A percentile compares a stretch with the other conserved stretches of the same genome.
Conservation (phyloP, 805 yeast species). For the Citeromyces matritensis region DNA sequence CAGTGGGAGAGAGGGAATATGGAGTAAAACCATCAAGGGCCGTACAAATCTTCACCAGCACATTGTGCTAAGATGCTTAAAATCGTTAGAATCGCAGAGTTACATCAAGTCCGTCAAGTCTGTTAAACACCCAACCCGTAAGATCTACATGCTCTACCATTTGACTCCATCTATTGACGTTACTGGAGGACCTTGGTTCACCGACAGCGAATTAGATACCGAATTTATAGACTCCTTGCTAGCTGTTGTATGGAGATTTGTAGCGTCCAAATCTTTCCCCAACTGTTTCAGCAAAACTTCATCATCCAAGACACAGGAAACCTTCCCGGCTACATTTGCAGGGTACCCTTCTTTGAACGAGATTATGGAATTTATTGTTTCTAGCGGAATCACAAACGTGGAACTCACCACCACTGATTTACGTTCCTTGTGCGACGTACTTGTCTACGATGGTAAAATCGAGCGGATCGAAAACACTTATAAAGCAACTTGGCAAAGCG, state of each 20-base stretch:
- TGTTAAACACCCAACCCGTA: constrained; percentile 84
- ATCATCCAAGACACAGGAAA: constrained; percentile 18
- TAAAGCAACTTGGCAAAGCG: constrained; percentile 74
- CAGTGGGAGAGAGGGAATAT: constrained; percentile 87
- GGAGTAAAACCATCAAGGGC: constrained; percentile 87
- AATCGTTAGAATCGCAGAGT: constrained; percentile 64
- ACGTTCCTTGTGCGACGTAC: constrained; percentile 72
- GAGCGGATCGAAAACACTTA: constrained; percentile 73
- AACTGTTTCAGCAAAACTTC: constrained; percentile 37
- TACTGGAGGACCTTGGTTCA: constrained; percentile 99
- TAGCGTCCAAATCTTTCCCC: constrained; percentile 67
- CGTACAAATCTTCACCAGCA: constrained; percentile 84
- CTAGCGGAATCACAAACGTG: constrained; percentile 65
- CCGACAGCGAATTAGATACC: constrained; percentile 86
- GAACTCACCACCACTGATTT: constrained; percentile 66
- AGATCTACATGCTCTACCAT: constrained; percentile 89
- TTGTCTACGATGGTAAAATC: constrained; percentile 74
- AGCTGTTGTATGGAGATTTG: constrained; percentile 78
- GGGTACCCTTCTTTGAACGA: constrained; percentile 58
- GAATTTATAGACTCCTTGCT: constrained; percentile 81
- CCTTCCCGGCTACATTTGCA: constrained; percentile 26
- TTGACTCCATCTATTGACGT: constrained; percentile 90
- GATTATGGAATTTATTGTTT: constrained; percentile 58
- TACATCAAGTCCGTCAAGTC: constrained; percentile 81
- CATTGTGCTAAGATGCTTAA: constrained; percentile 73